phyloP scores from a whole-genome alignment of 768 basidiomycete genomes.

The Cubamyces lactineus region DNA sequence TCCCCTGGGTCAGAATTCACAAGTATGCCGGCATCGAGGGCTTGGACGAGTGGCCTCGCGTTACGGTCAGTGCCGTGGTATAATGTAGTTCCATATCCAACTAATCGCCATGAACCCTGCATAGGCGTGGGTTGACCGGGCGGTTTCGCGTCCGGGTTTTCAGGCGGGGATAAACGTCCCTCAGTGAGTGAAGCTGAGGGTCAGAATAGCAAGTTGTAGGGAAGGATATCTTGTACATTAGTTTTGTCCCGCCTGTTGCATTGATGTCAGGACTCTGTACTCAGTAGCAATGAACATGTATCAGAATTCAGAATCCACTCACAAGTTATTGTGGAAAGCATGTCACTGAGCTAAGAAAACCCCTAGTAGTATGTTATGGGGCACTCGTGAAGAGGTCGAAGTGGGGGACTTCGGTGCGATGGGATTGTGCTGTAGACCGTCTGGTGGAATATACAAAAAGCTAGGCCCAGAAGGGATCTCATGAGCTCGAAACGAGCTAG shows the following conservation, averaged over 20 bases:
- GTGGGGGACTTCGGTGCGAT: too few species aligned
- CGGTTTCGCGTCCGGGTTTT: constrained; percentile 21
- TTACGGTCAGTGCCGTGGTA: constrained; percentile 47
- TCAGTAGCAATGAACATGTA: too few species aligned
- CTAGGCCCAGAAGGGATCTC: constrained; percentile 15
- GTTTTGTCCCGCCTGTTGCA: neutral
- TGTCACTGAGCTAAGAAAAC: too few species aligned
- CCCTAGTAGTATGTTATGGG: too few species aligned
- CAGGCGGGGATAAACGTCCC: constrained; percentile 25
- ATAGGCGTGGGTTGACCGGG: constrained; percentile 46
- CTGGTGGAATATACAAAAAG: constrained; percentile 5
- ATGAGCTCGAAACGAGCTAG: constrained; percentile 39
- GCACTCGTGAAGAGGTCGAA: too few species aligned
- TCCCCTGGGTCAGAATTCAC: constrained; percentile 64
- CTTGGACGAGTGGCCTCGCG: constrained; percentile 64
- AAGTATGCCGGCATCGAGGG: constrained; percentile 52
- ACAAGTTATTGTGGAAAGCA: too few species aligned
- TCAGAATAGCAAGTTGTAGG: neutral
- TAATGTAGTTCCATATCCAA: neutral
- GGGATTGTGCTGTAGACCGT: too few species aligned
- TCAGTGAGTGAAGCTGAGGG: neutral
- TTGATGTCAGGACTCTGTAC: too few species aligned
- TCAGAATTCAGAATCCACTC: too few species aligned
- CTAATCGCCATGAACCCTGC: neutral
- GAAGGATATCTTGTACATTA: neutral